Base-by-base conservation (phyloP, 2,329 filamentous ascomycete species). In the Verticillium albo-atrum region DNA sequence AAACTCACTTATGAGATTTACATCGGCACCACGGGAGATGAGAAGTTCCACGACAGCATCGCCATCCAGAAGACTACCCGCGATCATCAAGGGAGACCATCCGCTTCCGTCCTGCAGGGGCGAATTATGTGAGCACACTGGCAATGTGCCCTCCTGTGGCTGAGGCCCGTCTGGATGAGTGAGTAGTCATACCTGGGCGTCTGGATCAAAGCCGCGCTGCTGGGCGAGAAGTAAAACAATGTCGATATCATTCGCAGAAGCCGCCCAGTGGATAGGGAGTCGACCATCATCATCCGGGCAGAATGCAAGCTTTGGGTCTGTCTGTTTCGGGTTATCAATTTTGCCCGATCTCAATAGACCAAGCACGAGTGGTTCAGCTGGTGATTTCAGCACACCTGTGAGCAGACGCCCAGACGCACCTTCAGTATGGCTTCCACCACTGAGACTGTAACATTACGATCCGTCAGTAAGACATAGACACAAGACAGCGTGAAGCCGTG, bases 261-360 rank as follows among this genome's bases (percentile, higher is more conserved):
- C 86, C 0, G 95, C 94, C 95, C 95, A 99, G 79, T 99, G 95
- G 60, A 98, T 87, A 2, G 95, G 89, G 37, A 97, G 84, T 52
- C 95, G 90, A 17, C 92, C 91, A 72, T 99, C 95, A 55, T 91
- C 89, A 69, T 99, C 95, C 68, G 87, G 86, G 60, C 75, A 75
- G 54, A 78, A 81, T 27, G 91, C 88, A 42, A 96, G 84, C 68
- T 90, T 93, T 2, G 90, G 88, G 69, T 96, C 92, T 65, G 88
- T 86, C 89, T 94, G 58, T n/a, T n/a, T n/a, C n/a, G n/a, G n/a
- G n/a, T n/a, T n/a, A n/a, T n/a, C n/a, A n/a, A n/a, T n/a, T n/a
- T n/a, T n/a, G n/a, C n/a, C n/a, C n/a, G n/a, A n/a, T n/a, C n/a
- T n/a, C n/a, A n/a, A n/a, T n/a, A n/a, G n/a, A n/a, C n/a, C n/a